Evolutionary conservation across 345 rosid genomes (phyloP).

Genomic region (Eucalyptus tenuipes): DNA sequence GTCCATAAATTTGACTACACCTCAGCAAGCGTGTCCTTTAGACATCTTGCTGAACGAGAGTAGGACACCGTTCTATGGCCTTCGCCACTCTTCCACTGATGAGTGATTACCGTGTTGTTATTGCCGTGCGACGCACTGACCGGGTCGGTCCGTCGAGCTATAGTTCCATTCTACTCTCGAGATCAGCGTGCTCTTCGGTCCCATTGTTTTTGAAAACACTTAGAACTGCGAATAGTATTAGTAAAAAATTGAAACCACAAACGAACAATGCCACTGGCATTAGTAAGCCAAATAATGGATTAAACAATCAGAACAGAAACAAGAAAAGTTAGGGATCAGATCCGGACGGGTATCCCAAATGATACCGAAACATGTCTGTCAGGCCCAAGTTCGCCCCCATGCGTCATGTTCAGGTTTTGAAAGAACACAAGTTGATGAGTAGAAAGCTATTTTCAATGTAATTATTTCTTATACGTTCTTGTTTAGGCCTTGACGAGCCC

Average conservation of each 20-base stretch:
- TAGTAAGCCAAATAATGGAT: neutral
- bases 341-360: neutral
- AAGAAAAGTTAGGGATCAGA: neutral
- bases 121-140: neutral
- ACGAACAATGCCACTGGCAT: neutral
- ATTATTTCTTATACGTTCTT: neutral
- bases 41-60: neutral
- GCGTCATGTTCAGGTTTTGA: neutral
- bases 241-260: neutral
- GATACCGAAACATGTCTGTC: neutral
- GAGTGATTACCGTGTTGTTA: neutral
- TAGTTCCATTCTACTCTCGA: neutral
- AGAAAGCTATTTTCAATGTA: neutral
- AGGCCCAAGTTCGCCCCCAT: neutral
- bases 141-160: neutral
- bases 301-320: neutral
- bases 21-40: neutral
- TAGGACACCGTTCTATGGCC: neutral
- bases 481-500: neutral
- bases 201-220: neutral
- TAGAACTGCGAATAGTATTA: neutral
- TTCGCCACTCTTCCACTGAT: neutral
- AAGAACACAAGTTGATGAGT: neutral
- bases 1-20: neutral
- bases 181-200: neutral